Evolutionary conservation across 164 flowering plant species (phyloP).

Genomic region (Stephania japonica): DNA sequence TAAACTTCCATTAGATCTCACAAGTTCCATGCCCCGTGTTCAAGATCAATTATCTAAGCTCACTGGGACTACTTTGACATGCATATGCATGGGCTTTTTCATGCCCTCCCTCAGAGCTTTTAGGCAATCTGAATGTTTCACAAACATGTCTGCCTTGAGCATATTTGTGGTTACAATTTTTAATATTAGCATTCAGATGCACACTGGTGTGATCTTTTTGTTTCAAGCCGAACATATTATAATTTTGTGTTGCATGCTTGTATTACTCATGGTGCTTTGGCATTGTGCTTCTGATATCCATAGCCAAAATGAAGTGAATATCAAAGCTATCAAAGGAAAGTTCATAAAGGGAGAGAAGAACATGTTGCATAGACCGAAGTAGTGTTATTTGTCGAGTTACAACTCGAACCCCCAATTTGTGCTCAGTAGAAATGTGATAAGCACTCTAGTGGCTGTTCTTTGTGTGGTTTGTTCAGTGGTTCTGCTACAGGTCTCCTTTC

Average conservation of each 20-base stretch:
- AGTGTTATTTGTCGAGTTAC: no score
- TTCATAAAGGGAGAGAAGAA: background rate
- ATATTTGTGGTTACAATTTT: background rate
- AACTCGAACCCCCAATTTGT: no score
- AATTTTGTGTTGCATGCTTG: conserved; percentile 7
- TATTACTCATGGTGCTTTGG: conserved; percentile 10
- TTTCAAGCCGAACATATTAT: conserved; percentile 5
- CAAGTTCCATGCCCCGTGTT: no score
- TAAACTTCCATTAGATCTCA: no score
- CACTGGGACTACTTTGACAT: background rate
- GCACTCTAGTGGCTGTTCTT: no score
- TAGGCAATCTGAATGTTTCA: background rate
- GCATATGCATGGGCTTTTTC: conserved; percentile 7
- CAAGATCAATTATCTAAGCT: no score
- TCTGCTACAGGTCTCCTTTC: no score
- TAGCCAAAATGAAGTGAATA: background rate
- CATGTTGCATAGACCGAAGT: no score
- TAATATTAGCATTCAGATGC: conserved; percentile 9
- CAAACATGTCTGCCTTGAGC: conserved; percentile 9
- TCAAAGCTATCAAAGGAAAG: background rate
- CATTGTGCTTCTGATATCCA: background rate
- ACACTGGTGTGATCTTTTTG: conserved; percentile 5
- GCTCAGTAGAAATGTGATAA: no score
- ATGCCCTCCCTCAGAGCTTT: no score
- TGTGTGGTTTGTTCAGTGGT: no score